These are phyloP conservation scores for Stephanodiscus minutulus DNA, from an alignment of 108 stramenopile genomes.

Conservation along the genomic window DNA sequence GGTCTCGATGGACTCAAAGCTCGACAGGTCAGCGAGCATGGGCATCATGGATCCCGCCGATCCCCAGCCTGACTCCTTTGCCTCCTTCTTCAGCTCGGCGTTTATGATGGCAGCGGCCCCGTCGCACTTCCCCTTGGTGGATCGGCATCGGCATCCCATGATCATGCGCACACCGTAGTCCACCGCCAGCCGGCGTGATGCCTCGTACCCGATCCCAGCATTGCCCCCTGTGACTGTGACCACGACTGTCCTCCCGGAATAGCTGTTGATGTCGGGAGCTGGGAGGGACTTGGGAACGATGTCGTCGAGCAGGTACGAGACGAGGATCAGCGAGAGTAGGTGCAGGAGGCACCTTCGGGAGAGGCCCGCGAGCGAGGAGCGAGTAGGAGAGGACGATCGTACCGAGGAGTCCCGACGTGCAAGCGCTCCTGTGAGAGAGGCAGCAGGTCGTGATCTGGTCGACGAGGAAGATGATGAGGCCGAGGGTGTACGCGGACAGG, in stretches of 20 bases:
- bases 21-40: slow-evolving; percentile 27
- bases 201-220: slow-evolving; percentile 79
- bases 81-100: neutral
- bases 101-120: slow-evolving; percentile 23
- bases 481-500: slow-evolving; percentile 9
- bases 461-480: slow-evolving; percentile 32
- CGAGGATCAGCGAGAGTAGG: slow-evolving; percentile 8
- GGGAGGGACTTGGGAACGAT: no score
- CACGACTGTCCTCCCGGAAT: slow-evolving; percentile 50
- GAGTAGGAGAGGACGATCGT: slow-evolving; percentile 5
- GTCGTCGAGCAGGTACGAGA: slow-evolving; percentile 26
- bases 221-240: slow-evolving; percentile 89
- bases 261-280: slow-evolving; percentile 22
- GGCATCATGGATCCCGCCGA: slow-evolving; percentile 20
- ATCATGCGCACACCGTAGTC: slow-evolving; percentile 35
- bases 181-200: slow-evolving; percentile 41
- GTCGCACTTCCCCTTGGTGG: slow-evolving; percentile 25
- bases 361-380: neutral
- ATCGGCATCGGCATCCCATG: slow-evolving; percentile 48
- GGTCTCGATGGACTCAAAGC: slow-evolving; percentile 35
- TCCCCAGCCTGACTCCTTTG: neutral
- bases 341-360: slow-evolving; percentile 9
- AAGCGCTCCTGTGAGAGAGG: neutral
- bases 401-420: slow-evolving; percentile 20
- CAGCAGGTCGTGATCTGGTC: slow-evolving; percentile 18